phyloP scores from a whole-genome alignment of 306 rosid species.

The Erythrophleum fordii region DNA sequence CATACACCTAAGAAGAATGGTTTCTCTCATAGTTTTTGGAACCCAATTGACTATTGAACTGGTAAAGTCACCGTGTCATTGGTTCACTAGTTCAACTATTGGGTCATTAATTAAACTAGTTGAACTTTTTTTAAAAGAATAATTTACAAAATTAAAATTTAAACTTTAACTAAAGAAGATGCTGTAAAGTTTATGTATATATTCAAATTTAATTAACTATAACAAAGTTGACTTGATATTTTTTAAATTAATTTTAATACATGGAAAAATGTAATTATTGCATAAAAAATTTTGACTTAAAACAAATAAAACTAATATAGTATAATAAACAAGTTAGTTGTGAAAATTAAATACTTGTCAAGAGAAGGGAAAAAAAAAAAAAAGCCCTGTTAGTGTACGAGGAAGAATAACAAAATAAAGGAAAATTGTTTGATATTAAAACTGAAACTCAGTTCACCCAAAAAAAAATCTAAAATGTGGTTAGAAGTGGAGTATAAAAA shows the following conservation, averaged over 20 bases:
- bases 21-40: not conserved
- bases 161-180: not conserved
- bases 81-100: not conserved
- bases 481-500: not conserved
- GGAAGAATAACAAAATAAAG: no score
- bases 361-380: no score
- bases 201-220: no score
- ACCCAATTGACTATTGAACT: not conserved
- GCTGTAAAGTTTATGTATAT: not conserved
- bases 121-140: not conserved
- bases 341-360: no score
- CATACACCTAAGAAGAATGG: slow-evolving; percentile 40
- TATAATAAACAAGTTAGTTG: not conserved
- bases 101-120: not conserved
- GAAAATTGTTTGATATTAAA: no score
- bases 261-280: not conserved
- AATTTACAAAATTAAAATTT: not conserved
- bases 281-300: not conserved
- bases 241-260: not conserved
- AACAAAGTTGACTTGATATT: no score
- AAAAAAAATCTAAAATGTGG: not conserved
- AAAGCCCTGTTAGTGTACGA: no score
- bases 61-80: not conserved
- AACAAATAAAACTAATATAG: not conserved
- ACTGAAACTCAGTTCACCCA: not conserved